Percentiles rank a stretch among this genome's conserved stretches.
Conservation (phyloP, 441 rosid species). For the Lepidium campestre region DNA sequence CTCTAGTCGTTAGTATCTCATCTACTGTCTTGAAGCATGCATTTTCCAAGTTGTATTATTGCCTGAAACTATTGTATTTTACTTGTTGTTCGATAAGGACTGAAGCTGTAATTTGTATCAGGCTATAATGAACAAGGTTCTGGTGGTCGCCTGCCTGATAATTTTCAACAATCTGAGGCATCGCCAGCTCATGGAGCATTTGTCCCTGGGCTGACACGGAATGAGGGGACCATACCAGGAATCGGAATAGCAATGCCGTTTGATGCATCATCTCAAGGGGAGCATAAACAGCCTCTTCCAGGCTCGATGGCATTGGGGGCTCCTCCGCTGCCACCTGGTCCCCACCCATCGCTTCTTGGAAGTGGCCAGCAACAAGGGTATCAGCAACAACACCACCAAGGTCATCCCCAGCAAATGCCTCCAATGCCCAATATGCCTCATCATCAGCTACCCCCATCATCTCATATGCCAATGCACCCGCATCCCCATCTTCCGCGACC, state of each 20-base stretch:
- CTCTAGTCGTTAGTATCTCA: background rate
- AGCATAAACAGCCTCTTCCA: slow-evolving; percentile 64
- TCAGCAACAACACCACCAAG: slow-evolving; percentile 73
- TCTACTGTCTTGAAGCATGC: background rate
- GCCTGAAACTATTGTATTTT: background rate
- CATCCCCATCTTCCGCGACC: slow-evolving; percentile 83
- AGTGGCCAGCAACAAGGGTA: slow-evolving; percentile 77
- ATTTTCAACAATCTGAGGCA: slow-evolving; percentile 62
- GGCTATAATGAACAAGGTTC: slow-evolving; percentile 85
- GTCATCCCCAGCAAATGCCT: slow-evolving; percentile 66
- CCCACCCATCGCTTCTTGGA: slow-evolving; percentile 87
- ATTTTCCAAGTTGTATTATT: background rate
- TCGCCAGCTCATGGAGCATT: slow-evolving; percentile 79
- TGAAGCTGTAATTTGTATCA: slow-evolving; percentile 26
- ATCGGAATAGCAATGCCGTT: slow-evolving; percentile 77
- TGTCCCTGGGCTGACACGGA: slow-evolving; percentile 70
- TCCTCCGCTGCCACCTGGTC: slow-evolving; percentile 97
- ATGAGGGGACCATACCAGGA: slow-evolving; percentile 96
- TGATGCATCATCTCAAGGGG: slow-evolving; percentile 77
- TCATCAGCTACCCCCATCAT: slow-evolving; percentile 59
- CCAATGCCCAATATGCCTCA: slow-evolving; percentile 80
- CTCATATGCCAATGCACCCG: slow-evolving; percentile 70
- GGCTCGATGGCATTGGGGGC: slow-evolving; percentile 66
- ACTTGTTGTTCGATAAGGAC: background rate
- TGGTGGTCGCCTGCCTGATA: slow-evolving; percentile 74